Evolutionary conservation across 2,329 filamentous ascomycete genomes (phyloP).

Genomic region (Shiraia bambusicola): DNA sequence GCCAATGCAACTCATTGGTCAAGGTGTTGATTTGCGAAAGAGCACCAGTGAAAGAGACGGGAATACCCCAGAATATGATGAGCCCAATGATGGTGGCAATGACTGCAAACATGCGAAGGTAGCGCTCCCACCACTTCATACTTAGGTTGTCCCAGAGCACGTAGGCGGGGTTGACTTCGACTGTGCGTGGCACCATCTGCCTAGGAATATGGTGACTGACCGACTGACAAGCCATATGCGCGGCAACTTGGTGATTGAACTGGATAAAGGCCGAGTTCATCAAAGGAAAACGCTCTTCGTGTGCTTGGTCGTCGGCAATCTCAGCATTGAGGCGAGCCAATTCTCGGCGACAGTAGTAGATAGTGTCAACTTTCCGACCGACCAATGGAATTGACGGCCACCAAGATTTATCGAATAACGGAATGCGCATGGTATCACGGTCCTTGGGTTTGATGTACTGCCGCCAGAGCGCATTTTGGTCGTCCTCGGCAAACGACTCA

Average conservation of each 20-base stretch:
- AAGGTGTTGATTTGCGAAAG: constrained; percentile 76
- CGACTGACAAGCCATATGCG: constrained; percentile 96
- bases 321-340: constrained; percentile 85
- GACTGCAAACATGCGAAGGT: constrained; percentile 69
- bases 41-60: constrained; percentile 83
- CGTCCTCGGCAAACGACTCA: constrained; percentile 33
- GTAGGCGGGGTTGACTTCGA: constrained; percentile 92
- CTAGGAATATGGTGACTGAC: constrained; percentile 87
- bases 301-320: constrained; percentile 84
- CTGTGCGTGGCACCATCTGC: constrained; percentile 86
- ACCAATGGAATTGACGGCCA: constrained; percentile 76
- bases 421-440: constrained; percentile 79
- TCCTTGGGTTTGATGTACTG: constrained; percentile 79
- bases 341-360: constrained; percentile 86
- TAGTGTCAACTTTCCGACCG: constrained; percentile 90
- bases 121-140: constrained; percentile 89
- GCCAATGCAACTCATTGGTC: constrained; percentile 65
- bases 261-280: constrained; percentile 99
- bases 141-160: constrained; percentile 98
- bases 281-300: constrained; percentile 80
- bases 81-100: constrained; percentile 68
- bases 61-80: constrained; percentile 86
- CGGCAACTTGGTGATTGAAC: constrained; percentile 96
- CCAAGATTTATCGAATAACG: constrained; percentile 59
- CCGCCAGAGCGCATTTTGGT: constrained; percentile 65